Base-by-base conservation (phyloP, 2,329 filamentous ascomycete species). In the Coniochaeta sp. region DNA sequence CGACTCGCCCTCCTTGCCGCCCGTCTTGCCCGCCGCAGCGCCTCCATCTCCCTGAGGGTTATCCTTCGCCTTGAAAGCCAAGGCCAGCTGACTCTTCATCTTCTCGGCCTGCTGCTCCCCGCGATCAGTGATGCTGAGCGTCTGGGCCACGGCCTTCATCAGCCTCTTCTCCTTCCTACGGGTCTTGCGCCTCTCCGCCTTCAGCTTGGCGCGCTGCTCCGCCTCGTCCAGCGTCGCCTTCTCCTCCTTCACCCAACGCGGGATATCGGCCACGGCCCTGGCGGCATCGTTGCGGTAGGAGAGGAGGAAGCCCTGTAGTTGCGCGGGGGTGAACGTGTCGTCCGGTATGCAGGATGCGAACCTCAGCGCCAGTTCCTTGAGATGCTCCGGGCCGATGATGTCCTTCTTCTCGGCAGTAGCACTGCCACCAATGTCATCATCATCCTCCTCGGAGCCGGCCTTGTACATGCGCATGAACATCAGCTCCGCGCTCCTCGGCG, bases 321-420 rank as follows among this genome's bases (percentile, higher is more conserved):
- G 65, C 0, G 76, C 77, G 0, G 76, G 76, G 0, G 75, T 78
- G 47, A 78, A 73, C 0, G 63, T 67, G 40, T 68, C 61, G 6
- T 71, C 65, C 0, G 73, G 74, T 18, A 86, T 73, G 56, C 75
- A 71, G 42, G 72, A 71, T 6, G 77, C 71, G 51, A 88, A 85
- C 28, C 74, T 67, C 12, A 68, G 61, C 0, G 79, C 76, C 30
- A 86, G 78, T 26, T 75, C 63, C 13, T 58, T 47, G 4, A 74
- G 57, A 49, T 68, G 62, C 1, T 62, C 62, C 8, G 59, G 38
- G 2, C 53, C 27, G 4, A 55, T 20, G 20, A 50, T 42, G 22
- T 18, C 16, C 24, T 56, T 56, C 27, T 32, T 48, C 18, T 52
- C 51, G 12, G 48, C 45, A 2, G 45, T 55, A 9, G 48, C 42